Evolutionary conservation across 2,329 filamentous ascomycete species (phyloP), one percentile per base, ranked within the genome.

Genomic region (Dothidotthia symphoricarpi): DNA sequence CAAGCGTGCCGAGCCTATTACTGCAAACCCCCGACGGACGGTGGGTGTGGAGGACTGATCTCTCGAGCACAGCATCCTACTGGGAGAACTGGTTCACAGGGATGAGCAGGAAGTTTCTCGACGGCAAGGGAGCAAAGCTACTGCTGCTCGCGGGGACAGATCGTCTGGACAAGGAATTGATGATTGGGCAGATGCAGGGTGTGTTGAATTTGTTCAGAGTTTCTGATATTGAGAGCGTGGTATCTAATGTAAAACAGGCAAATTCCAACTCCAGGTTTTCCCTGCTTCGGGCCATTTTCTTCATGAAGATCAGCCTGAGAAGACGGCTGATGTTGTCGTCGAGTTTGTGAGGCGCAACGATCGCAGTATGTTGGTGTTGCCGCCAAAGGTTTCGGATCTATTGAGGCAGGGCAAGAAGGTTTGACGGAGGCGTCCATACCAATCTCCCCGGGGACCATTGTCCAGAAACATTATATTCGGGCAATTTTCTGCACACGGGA

Each of bases 141-240:
- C 70, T 96, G 34, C 69, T 96, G 34, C 76, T 96, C 22, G 91
- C 90, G 3, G 90, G 90, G 13, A 95, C 90, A 9, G 91, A 96
- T 69, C 76, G 90, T 32, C 67, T 96, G 40, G 90, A 96, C 63
- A 95, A 87, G 50, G 90, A 95, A 60, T 70, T 96, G 58, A 95
- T 88, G 66, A 95, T 96, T 64, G 90, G 90, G 12, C 90, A 96
- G 69, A 96, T 96, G 90, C 90, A 96, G 74, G 90, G 88, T 86
- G 71, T 53, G 67, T 59, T 41, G n/a, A 27, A 13, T 26, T 19
- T 9, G 11, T 25, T 19, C 15, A 19, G 11, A 17, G 19, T 16
- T 36, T 33, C 36, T 28, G 15, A 16, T 25, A 31, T 31, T 31
- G 19, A 36, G 11, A 22, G n/a, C 19, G n/a, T 42, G 24, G 16